Evolutionary conservation across 2,329 filamentous ascomycete genomes (phyloP), one percentile per base, ranked within the genome.

Genomic region (Colletotrichum tropicicola): DNA sequence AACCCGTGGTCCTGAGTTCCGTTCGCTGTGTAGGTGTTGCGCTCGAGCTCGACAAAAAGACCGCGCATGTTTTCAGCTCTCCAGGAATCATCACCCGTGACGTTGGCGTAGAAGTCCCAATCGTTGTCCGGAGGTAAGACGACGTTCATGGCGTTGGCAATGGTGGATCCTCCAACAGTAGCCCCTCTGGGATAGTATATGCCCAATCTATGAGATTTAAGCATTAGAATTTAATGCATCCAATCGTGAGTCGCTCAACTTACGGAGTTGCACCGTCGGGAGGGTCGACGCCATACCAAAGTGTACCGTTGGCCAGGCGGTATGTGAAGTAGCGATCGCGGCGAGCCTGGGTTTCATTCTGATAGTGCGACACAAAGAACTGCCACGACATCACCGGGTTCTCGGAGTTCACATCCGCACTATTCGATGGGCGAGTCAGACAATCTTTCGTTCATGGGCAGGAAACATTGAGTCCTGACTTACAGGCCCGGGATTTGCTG

Each of bases 11-110:
- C 32, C 32, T 4, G 32, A 35, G 32, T 35, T 5, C 32, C 32
- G 12, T 35, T 12, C 4, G 32, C 12, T 10, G 15, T 10, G 32
- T 35, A 35, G 10, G 12, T 10, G 10, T 35, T 35, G 12, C 15
- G 12, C 32, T 35, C 32, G 10, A 35, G 12, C 71, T 39, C 72
- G 23, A 59, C 45, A 37, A 71, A 73, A 48, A 72, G 67, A 13
- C 67, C 59, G 21, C 68, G 55, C 69, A 73, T 73, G 45, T 68
- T 70, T 5, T 78, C 76, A 0, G 87, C 77, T 0, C 28, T 71
- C 88, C 88, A 91, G 0, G 85, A 86, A 1, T 73, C 68, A 68
- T 91, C 88, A 2, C 87, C 87, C 5, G 89, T 91, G 23, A 89
- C 70, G 6, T 76, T 73, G 2, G 82, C 83, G 59, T 91, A 84